Evolutionary conservation across 306 rosid genomes (phyloP).

Genomic region (Alnus glutinosa): DNA sequence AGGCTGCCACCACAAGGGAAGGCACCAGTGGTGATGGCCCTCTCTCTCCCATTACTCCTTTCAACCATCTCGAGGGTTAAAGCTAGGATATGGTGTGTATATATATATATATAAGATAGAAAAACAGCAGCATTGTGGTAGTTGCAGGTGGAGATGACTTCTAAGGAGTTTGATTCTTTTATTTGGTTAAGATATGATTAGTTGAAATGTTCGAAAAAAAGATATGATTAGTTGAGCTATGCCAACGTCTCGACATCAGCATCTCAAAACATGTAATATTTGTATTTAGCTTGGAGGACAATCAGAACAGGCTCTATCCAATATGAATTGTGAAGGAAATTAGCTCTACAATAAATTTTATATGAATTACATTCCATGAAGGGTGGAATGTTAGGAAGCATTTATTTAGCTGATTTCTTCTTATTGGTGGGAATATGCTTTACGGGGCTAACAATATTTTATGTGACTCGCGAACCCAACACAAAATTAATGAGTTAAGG

Average conservation of each 20-base stretch:
- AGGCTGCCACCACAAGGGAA: conserved; percentile 44
- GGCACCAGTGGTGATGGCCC: conserved; percentile 85
- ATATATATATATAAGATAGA: neutral
- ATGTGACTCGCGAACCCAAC: too few relatives aligned
- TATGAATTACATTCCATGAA: neutral
- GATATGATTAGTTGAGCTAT: conserved; percentile 34
- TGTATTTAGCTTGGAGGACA: conserved; percentile 18
- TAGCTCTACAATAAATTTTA: neutral
- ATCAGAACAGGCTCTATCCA: neutral
- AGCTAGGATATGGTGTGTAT: neutral
- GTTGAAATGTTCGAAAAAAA: conserved; percentile 20
- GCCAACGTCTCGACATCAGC: conserved; percentile 32
- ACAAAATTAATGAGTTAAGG: too few relatives aligned
- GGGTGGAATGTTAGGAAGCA: neutral
- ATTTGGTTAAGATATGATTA: conserved; percentile 22
- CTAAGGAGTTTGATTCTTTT: neutral
- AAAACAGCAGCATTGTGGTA: neutral
- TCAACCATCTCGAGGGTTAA: conserved; percentile 11
- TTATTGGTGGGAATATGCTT: too few relatives aligned
- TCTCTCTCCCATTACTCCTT: conserved; percentile 41
- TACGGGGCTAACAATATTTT: too few relatives aligned
- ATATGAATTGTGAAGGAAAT: neutral
- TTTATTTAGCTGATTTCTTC: neutral
- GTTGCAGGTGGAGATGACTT: conserved; percentile 27
- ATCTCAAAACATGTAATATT: neutral